Evolutionary conservation across 495 filamentous ascomycete species (phyloP).

Genomic region (Penicillium ochrochloron): DNA sequence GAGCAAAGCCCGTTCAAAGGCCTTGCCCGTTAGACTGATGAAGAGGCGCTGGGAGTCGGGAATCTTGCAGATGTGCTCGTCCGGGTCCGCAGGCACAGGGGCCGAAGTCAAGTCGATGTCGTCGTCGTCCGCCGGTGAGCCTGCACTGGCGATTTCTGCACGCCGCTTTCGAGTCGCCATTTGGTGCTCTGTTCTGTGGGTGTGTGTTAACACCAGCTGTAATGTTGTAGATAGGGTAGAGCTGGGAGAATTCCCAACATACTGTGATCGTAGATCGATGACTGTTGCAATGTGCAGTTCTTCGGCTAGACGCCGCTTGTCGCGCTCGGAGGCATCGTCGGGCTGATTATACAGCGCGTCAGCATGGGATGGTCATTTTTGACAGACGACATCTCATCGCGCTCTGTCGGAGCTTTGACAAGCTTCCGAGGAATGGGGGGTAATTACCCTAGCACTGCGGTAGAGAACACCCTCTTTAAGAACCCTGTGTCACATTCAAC

Average conservation of each 20-base stretch:
- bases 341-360: slow-evolving; percentile 24
- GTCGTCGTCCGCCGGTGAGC: slow-evolving; percentile 13
- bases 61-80: slow-evolving; percentile 58
- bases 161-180: slow-evolving; percentile 70
- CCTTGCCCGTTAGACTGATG: slow-evolving; percentile 74
- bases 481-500: slow-evolving; percentile 44
- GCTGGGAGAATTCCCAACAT: slow-evolving; percentile 22
- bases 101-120: slow-evolving; percentile 34
- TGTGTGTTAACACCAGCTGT: neutral
- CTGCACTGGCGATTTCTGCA: slow-evolving; percentile 33
- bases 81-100: slow-evolving; percentile 41
- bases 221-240: neutral
- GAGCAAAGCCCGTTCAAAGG: slow-evolving; percentile 70
- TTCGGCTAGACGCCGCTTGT: slow-evolving; percentile 61
- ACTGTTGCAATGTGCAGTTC: slow-evolving; percentile 70
- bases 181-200: slow-evolving; percentile 68
- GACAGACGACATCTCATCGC: neutral
- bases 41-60: slow-evolving; percentile 61
- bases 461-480: slow-evolving; percentile 72
- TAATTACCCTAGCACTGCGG: slow-evolving; percentile 71
- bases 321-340: slow-evolving; percentile 72
- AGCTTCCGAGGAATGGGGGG: neutral
- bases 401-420: neutral
- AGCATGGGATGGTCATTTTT: slow-evolving; percentile 6
- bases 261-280: slow-evolving; percentile 79